These are phyloP conservation scores for Silene coronaria DNA, from an alignment of 179 eudicot species.

Conservation along the genomic window DNA sequence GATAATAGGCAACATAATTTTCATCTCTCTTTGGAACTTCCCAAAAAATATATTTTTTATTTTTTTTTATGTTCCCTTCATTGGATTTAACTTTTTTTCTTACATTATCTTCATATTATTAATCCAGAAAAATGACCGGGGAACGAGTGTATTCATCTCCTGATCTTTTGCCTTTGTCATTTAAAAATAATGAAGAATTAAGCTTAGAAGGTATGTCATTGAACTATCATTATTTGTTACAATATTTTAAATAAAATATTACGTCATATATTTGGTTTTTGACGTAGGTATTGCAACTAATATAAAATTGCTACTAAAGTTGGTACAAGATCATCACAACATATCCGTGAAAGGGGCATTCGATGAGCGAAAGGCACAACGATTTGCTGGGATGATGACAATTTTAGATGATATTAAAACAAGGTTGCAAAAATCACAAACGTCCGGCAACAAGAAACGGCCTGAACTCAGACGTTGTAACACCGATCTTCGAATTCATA, in stretches of 20 bases:
- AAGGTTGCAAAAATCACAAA: constrained; percentile 56
- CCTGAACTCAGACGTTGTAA: constrained; percentile 50
- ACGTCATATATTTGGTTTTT: no score
- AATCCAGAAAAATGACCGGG: background rate
- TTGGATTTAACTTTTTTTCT: no score
- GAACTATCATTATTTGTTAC: background rate
- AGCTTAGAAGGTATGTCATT: constrained; percentile 21
- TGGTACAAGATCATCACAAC: constrained; percentile 72
- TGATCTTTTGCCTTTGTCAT: constrained; percentile 19
- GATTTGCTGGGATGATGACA: constrained; percentile 80
- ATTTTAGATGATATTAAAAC: constrained; percentile 60
- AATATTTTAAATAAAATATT: background rate
- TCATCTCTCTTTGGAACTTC: no score
- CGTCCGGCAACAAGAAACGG: constrained; percentile 33
- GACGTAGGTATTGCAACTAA: constrained; percentile 60
- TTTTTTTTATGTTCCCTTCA: background rate
- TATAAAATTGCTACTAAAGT: constrained; percentile 61
- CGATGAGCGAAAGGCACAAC: constrained; percentile 48
- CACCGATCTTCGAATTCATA: constrained; percentile 34
- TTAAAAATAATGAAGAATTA: constrained; percentile 9
- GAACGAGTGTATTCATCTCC: constrained; percentile 22
- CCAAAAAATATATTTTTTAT: background rate
- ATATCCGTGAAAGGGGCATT: constrained; percentile 37
- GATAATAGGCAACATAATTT: background rate
- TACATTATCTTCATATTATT: background rate